Evolutionary conservation across 495 filamentous ascomycete genomes (phyloP), one percentile per base, ranked within the genome.

Genomic region (Trichoderma orchidacearum): DNA sequence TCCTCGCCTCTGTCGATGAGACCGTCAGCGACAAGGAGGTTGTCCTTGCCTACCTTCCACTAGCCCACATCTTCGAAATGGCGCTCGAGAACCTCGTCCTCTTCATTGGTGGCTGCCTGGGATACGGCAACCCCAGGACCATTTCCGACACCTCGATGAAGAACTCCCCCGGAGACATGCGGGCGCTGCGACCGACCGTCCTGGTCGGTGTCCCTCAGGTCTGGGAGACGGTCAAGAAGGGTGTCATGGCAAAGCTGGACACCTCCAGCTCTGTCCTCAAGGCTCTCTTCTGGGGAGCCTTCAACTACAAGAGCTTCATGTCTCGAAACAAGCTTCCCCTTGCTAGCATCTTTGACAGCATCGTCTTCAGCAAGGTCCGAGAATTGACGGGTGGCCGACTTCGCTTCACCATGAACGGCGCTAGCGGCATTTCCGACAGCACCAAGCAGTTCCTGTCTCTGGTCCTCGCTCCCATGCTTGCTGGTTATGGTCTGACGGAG

Each of bases 401-500:
- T 30, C 78, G 73, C 30, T 78, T 79, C 59, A 83, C 92, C 75
- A 80, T 93, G 51, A 89, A 89, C 23, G 91, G 91, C 30, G 92
- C 90, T 11, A 87, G 86, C 17, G 90, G 90, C 18, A 79, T 96
- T 54, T 83, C 93, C 55, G 81, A 84, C 6, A 73, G 75, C 13
- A 80, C 94, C 9, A 82, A 89, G 56, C 78, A 84, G 56, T 94
- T 95, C 71, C 74, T 95, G 62, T 84, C 87, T 53, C 74, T 88
- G 54, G 81, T 85, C 34, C 81, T 90, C 30, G 83, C 83, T 7
- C 75, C 85, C 59, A 84, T 96, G 70, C 60, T 84, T 12, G 86
- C 86, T 68, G 91, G 91, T 38, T 96, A 95, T 68, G 91, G 91
- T 15, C 71, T 96, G 45, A 96, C 91, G 3, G 91, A 96, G 64